These are phyloP conservation scores for Incumbomyces delicatus DNA, from an alignment of 2,329 filamentous ascomycete genomes.

Conservation along the genomic window DNA sequence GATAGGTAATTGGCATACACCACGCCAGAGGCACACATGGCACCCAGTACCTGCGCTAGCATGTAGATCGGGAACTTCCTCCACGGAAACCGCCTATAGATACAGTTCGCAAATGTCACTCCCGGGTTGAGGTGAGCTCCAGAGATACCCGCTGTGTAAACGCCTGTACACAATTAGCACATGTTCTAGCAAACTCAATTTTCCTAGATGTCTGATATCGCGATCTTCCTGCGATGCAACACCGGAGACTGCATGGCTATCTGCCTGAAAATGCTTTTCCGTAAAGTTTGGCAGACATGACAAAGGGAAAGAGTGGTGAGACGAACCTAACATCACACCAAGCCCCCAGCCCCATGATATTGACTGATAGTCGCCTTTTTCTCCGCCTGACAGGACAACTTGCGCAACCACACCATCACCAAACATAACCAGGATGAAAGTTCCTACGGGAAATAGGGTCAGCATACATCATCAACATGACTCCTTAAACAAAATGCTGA, in stretches of 20 bases:
- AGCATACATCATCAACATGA: constrained; percentile 44
- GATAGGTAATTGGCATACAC: constrained; percentile 57
- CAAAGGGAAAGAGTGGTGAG: too few relatives aligned
- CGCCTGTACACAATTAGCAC: constrained; percentile 15
- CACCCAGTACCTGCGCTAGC: constrained; percentile 56
- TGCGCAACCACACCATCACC: constrained; percentile 64
- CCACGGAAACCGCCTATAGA: constrained; percentile 42
- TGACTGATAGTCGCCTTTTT: constrained; percentile 41
- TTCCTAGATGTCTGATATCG: too few relatives aligned
- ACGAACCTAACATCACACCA: constrained; percentile 7
- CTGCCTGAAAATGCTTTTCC: constrained; percentile 26
- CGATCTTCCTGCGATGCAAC: too few relatives aligned
- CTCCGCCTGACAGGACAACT: constrained; percentile 46
- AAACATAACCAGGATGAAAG: constrained; percentile 59
- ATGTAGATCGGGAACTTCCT: constrained; percentile 58
- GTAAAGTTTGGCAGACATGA: too few relatives aligned
- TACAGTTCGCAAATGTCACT: constrained; percentile 53
- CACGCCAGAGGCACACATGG: constrained; percentile 51
- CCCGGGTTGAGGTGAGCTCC: constrained; percentile 48
- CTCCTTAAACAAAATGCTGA: constrained; percentile 12
- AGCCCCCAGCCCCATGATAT: constrained; percentile 42
- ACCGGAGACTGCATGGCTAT: too few relatives aligned
- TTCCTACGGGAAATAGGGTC: constrained; percentile 34
- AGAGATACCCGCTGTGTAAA: constrained; percentile 51
- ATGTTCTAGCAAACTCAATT: too few relatives aligned